Evolutionary conservation across 2,329 filamentous ascomycete species (phyloP).

Genomic region (Fusarium nurragi): DNA sequence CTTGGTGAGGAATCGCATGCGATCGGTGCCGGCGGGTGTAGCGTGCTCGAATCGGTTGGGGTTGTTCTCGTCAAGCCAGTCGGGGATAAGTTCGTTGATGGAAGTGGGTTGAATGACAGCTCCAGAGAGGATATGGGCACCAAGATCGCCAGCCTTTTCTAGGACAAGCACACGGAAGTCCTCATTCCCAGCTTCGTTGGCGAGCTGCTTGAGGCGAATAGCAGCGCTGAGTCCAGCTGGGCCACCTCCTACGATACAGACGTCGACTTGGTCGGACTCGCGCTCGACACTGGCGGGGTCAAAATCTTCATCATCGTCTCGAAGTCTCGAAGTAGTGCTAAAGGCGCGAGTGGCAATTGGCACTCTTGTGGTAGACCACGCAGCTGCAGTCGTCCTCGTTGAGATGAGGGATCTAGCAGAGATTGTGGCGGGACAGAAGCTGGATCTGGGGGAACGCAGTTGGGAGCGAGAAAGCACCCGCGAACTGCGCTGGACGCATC

Average conservation of each 20-base stretch:
- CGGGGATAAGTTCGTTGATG: conserved; percentile 88
- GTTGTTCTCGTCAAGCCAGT: conserved; percentile 92
- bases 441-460: conserved; percentile 41
- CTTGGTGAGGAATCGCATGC: conserved; percentile 94
- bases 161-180: conserved; percentile 92
- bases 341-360: conserved; percentile 48
- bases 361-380: conserved; percentile 31
- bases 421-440: conserved; percentile 38
- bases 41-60: conserved; percentile 86
- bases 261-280: conserved; percentile 92
- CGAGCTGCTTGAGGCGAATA: conserved; percentile 93
- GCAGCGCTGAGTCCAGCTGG: conserved; percentile 92
- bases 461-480: conserved; percentile 46
- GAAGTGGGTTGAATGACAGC: conserved; percentile 93
- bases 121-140: conserved; percentile 93
- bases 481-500: conserved; percentile 53
- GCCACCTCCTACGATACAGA: conserved; percentile 96
- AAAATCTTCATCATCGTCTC: conserved; percentile 62
- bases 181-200: conserved; percentile 93
- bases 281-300: conserved; percentile 78
- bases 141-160: conserved; percentile 95
- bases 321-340: conserved; percentile 47
- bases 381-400: conserved; percentile 22
- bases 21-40: conserved; percentile 83
- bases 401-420: conserved; percentile 24